phyloP scores from a whole-genome alignment of 2,329 filamentous ascomycete species.

The Endocalyx cinctus region DNA sequence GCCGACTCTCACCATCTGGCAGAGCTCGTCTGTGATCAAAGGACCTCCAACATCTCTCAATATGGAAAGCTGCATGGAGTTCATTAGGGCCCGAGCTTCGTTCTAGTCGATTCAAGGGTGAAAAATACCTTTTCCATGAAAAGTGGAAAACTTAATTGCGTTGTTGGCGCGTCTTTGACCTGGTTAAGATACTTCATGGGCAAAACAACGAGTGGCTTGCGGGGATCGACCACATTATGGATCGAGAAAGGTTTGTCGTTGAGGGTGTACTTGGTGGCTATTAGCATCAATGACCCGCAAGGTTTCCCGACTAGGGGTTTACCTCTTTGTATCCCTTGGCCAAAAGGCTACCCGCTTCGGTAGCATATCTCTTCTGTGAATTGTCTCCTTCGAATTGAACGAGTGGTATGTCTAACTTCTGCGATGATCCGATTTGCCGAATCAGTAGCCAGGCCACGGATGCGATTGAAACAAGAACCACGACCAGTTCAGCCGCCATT shows the following conservation, averaged over 20 bases:
- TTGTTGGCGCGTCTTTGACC: conserved; percentile 1
- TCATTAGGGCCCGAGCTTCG: no score
- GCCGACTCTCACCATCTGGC: no score
- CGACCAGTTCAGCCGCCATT: no score
- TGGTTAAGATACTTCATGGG: conserved; percentile 3
- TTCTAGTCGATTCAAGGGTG: no score
- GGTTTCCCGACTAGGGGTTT: neutral
- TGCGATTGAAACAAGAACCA: no score
- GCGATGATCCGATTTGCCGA: neutral
- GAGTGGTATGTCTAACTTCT: neutral
- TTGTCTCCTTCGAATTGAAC: neutral
- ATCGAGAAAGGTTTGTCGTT: conserved; percentile 1
- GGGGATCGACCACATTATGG: neutral
- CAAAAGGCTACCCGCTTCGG: neutral
- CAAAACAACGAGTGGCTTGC: conserved; percentile 2
- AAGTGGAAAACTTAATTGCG: conserved; percentile 1
- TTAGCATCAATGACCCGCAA: neutral
- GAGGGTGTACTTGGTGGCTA: neutral
- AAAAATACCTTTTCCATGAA: conserved; percentile 3
- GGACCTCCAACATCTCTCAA: no score
- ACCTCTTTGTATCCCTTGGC: neutral
- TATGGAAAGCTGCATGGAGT: no score
- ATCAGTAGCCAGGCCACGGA: neutral
- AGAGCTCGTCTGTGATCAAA: no score
- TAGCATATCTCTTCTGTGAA: neutral